phyloP scores from a whole-genome alignment of 129 eudicot genomes.

The Erigeron canadensis region DNA sequence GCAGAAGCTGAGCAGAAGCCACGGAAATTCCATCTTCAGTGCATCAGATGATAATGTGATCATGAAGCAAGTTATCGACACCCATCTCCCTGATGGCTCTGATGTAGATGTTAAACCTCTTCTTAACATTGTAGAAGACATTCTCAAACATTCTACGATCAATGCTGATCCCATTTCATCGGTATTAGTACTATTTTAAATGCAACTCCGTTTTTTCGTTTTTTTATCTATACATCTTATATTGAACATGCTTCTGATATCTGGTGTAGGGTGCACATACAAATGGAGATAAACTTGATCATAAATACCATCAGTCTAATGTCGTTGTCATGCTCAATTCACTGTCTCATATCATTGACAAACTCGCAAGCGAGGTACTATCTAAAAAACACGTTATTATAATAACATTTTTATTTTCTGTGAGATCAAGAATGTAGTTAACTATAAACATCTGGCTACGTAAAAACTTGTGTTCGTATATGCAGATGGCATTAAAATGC shows the following conservation, averaged over 20 bases:
- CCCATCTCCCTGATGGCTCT: slow-evolving; percentile 55
- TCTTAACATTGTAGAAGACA: slow-evolving; percentile 44
- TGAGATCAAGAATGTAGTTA: neutral
- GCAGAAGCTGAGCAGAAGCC: slow-evolving; percentile 31
- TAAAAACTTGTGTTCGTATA: neutral
- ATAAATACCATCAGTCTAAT: slow-evolving; percentile 23
- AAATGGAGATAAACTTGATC: slow-evolving; percentile 26
- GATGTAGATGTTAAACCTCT: slow-evolving; percentile 55
- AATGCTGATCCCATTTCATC: slow-evolving; percentile 21
- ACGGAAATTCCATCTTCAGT: slow-evolving; percentile 35
- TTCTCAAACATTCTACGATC: slow-evolving; percentile 35
- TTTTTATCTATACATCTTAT: neutral
- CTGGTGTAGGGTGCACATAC: slow-evolving; percentile 24
- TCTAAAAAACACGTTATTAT: neutral
- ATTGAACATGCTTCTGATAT: slow-evolving; percentile 9
- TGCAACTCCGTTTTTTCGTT: neutral
- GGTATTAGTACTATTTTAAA: slow-evolving; percentile 4
- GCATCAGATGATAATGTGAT: slow-evolving; percentile 55
- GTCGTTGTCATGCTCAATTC: slow-evolving; percentile 36
- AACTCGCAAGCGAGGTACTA: slow-evolving; percentile 53
- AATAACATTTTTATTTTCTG: neutral
- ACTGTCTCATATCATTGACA: slow-evolving; percentile 42
- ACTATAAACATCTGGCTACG: neutral
- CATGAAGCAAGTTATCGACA: slow-evolving; percentile 41
- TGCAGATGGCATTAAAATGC: slow-evolving; percentile 50